Evolutionary conservation across 2,329 filamentous ascomycete genomes (phyloP), one percentile per base, ranked within the genome.

Genomic region (Mollisia scopiformis): DNA sequence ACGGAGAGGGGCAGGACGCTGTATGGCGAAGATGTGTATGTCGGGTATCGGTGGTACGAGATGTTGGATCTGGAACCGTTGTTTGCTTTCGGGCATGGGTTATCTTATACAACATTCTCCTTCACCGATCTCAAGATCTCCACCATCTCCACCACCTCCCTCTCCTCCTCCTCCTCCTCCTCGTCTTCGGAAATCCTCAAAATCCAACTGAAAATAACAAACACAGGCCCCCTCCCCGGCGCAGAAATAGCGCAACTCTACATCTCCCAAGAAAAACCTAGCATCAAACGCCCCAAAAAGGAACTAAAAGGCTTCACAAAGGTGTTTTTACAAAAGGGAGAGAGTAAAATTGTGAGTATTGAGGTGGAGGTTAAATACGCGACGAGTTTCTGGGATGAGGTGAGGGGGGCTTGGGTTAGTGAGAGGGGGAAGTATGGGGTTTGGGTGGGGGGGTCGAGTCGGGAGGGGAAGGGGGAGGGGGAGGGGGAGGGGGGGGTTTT

Each of bases 11-110:
- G 89, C 47, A 83, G 89, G 59, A 87, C 88, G 0, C 78, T 92
- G 1, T 95, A 94, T 71, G 89, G 89, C 50, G 91, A 95, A 74
- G 91, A 92, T 62, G 80, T 95, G 49, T 94, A 92, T 73, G 81
- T 94, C 37, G 91, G 91, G 3, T 95, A 95, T 76, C 82, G 90
- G 23, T 92, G 88, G 78, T 95, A 92, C 73, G 91, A 95, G 71
- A 88, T 84, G 68, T 81, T 83, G n/a, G 80, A 87, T 35, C 80
- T 86, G 4, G 79, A 81, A 0, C 84, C 88, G 0, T 82, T 89
- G 28, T 95, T 93, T 75, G 83, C 88, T 59, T 96, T 96, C 72
- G 91, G 91, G 13, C 88, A 92, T 70, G 92, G 92, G 1, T 80
- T 95, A 1, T 90, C 88, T 16, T 95, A 93, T 75, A 93, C 90